phyloP scores from a whole-genome alignment of 2,329 filamentous ascomycete genomes.

The Diaporthe sp. region DNA sequence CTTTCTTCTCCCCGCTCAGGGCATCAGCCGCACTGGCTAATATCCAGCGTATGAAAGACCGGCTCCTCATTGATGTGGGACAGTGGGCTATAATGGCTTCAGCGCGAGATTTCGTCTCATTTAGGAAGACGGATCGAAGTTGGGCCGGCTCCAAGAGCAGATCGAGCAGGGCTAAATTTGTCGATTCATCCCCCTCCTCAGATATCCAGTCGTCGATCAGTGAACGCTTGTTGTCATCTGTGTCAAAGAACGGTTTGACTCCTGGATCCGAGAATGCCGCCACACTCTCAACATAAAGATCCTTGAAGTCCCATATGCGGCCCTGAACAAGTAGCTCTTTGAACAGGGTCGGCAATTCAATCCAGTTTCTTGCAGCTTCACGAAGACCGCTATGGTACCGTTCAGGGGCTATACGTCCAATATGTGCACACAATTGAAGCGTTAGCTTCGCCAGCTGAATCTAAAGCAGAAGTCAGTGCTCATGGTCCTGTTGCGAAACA shows the following conservation, averaged over 20 bases:
- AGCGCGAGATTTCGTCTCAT: not conserved
- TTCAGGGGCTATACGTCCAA: not conserved
- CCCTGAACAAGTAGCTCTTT: not conserved
- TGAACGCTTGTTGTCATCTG: not conserved
- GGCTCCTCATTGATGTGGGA: not conserved
- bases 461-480: not conserved
- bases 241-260: not conserved
- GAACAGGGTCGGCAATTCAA: not conserved
- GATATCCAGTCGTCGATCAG: not conserved
- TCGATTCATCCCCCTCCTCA: not conserved
- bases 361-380: not conserved
- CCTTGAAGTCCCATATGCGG: slow-evolving; percentile 8
- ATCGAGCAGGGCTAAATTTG: not conserved
- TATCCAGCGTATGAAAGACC: slow-evolving; percentile 8
- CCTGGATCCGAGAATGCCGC: not conserved
- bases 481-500: not conserved
- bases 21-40: not conserved
- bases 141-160: not conserved
- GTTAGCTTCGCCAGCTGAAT: not conserved
- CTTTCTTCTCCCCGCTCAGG: not conserved
- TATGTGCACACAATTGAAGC: not conserved
- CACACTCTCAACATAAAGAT: not conserved
- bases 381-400: not conserved
- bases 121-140: not conserved
- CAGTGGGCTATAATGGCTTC: not conserved